A percentile compares a stretch with the other conserved stretches of the same genome.
Conservation (phyloP, 1,139 yeast genomes). For the Petasospora rhodanensis region DNA sequence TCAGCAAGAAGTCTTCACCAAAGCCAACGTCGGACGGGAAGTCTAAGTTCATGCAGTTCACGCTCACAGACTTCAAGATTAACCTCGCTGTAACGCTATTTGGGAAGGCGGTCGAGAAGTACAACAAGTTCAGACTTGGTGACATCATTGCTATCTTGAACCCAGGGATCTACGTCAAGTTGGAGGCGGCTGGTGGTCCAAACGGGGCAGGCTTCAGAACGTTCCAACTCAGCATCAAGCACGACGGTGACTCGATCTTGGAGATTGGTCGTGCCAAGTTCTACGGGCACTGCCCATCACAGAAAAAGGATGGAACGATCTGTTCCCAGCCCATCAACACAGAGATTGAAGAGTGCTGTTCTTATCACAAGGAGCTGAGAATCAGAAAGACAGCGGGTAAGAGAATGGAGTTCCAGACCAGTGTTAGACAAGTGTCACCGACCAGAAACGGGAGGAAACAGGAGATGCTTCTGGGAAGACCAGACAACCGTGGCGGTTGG, state of each 20-base stretch:
- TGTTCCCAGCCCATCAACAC: conserved; percentile 63
- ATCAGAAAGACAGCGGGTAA: conserved; percentile 49
- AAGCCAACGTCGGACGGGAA: conserved; percentile 38
- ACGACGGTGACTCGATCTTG: conserved; percentile 47
- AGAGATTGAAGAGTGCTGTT: conserved; percentile 53
- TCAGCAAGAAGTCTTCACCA: conserved; percentile 54
- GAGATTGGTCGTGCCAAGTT: conserved; percentile 74
- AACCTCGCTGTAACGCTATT: conserved; percentile 60
- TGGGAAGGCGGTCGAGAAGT: conserved; percentile 54
- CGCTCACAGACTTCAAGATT: conserved; percentile 62
- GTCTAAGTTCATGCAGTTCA: conserved; percentile 55
- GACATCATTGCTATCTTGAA: conserved; percentile 71
- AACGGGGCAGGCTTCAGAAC: conserved; percentile 30
- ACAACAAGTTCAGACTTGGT: conserved; percentile 72
- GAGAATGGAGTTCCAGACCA: conserved; percentile 73
- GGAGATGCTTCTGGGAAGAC: conserved; percentile 28
- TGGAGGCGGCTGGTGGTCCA: conserved; percentile 27
- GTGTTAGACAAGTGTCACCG: conserved; percentile 42
- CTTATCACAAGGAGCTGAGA: conserved; percentile 62
- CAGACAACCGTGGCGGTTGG: conserved; percentile 15
- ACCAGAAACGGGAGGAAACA: conserved; percentile 33
- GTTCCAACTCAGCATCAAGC: conserved; percentile 57
- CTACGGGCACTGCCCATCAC: conserved; percentile 60
- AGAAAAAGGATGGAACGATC: conserved; percentile 38
- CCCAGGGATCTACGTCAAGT: conserved; percentile 53